phyloP scores from a whole-genome alignment of 164 flowering plant genomes.

The Warburgia ugandensis region DNA sequence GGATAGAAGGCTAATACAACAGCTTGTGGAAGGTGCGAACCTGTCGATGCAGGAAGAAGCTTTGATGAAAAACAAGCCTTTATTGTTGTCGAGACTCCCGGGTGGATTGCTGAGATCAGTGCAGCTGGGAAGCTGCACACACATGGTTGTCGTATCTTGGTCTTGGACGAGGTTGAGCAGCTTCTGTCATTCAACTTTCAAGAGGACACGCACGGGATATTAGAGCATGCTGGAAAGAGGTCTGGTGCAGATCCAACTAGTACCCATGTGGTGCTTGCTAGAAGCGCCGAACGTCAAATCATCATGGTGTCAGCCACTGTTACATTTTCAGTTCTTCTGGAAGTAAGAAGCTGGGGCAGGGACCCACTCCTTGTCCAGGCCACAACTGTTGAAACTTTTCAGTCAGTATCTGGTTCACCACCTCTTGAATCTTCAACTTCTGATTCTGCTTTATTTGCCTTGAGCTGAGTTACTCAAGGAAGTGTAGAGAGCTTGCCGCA shows the following conservation, averaged over 20 bases:
- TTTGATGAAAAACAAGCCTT: constrained; percentile 84
- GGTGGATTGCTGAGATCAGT: constrained; percentile 91
- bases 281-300: constrained; percentile 53
- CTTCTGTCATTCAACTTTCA: constrained; percentile 88
- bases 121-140: constrained; percentile 86
- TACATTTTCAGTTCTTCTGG: constrained; percentile 83
- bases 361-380: constrained; percentile 91
- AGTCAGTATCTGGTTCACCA: constrained; percentile 42
- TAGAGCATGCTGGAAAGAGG: constrained; percentile 86
- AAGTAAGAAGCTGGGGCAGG: constrained; percentile 78
- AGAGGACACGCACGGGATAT: constrained; percentile 83
- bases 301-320: constrained; percentile 93
- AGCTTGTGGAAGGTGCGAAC: constrained; percentile 97
- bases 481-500: constrained; percentile 66
- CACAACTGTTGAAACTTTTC: constrained; percentile 56
- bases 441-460: constrained; percentile 16
- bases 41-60: constrained; percentile 91
- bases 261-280: constrained; percentile 14
- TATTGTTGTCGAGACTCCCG: constrained; percentile 95
- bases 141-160: constrained; percentile 76
- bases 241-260: constrained; percentile 33
- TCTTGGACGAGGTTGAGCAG: constrained; percentile 89
- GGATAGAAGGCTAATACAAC: constrained; percentile 71
- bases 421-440: constrained; percentile 30
- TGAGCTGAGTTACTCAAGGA: constrained; percentile 33